phyloP scores from a whole-genome alignment of 345 rosid species.

The Acer saccharum region DNA sequence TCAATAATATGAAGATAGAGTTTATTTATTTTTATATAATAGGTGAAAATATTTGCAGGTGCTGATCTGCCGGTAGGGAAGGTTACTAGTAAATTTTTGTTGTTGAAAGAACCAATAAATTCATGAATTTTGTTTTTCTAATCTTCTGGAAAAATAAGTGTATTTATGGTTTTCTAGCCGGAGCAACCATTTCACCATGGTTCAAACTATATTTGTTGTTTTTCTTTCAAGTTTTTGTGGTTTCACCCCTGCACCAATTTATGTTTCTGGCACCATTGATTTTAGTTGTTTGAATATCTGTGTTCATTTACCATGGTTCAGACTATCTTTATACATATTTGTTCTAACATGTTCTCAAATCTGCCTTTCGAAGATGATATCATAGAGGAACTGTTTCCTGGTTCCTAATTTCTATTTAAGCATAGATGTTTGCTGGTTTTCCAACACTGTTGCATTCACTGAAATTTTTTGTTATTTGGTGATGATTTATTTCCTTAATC shows the following conservation, averaged over 20 bases:
- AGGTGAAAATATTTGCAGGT: neutral
- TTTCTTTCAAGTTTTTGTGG: neutral
- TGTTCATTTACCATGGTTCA: neutral
- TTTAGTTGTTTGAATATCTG: neutral
- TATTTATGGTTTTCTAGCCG: neutral
- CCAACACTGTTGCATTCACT: neutral
- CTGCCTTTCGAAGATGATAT: neutral
- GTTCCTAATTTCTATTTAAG: neutral
- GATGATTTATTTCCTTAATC: constrained; percentile 20
- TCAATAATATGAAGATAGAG: neutral
- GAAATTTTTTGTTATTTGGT: constrained; percentile 1
- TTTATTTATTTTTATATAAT: neutral
- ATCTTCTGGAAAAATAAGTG: neutral
- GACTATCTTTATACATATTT: neutral
- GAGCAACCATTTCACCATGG: neutral
- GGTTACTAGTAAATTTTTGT: neutral
- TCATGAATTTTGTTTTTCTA: neutral
- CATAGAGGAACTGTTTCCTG: neutral
- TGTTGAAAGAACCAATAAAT: neutral
- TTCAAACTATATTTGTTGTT: neutral
- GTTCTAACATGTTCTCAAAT: neutral
- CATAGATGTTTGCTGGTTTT: neutral
- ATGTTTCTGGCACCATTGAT: neutral
- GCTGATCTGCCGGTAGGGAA: neutral
- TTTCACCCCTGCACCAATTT: neutral